Conservation (phyloP, 139 green algal species). For the Chlamydomonas sp. region DNA sequence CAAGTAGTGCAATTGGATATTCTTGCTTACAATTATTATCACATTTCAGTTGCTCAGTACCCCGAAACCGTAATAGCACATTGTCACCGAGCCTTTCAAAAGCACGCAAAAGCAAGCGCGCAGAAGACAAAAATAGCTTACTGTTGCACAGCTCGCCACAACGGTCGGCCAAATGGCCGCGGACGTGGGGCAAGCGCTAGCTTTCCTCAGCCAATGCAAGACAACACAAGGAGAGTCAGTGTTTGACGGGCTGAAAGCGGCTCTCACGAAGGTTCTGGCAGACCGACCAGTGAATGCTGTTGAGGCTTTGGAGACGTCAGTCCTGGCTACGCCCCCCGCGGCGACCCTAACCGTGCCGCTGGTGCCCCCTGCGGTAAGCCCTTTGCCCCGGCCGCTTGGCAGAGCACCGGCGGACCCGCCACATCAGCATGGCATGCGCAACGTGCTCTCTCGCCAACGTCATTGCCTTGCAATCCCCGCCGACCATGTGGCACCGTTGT, state of each 20-base stretch:
- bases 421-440: background rate
- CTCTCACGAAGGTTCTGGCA: constrained; percentile 20
- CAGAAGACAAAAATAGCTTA: no score
- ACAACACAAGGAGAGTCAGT: constrained; percentile 19
- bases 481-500: no score
- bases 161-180: constrained; percentile 20
- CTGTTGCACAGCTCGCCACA: background rate
- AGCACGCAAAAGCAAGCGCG: no score
- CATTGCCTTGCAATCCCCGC: no score
- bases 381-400: no score
- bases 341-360: constrained; percentile 3
- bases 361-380: constrained; percentile 9
- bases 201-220: constrained; percentile 10
- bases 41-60: no score
- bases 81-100: no score
- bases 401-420: no score
- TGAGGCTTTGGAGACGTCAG: constrained; percentile 29
- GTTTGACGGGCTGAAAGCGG: constrained; percentile 2
- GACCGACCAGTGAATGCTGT: constrained; percentile 32
- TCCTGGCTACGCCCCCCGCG: constrained; percentile 5
- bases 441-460: background rate
- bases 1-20: no score
- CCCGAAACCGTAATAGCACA: no score
- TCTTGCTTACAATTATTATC: no score
- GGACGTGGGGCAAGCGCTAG: constrained; percentile 29